phyloP scores from a whole-genome alignment of 2,329 filamentous ascomycete species.

The Cordyceps cateniannulata region DNA sequence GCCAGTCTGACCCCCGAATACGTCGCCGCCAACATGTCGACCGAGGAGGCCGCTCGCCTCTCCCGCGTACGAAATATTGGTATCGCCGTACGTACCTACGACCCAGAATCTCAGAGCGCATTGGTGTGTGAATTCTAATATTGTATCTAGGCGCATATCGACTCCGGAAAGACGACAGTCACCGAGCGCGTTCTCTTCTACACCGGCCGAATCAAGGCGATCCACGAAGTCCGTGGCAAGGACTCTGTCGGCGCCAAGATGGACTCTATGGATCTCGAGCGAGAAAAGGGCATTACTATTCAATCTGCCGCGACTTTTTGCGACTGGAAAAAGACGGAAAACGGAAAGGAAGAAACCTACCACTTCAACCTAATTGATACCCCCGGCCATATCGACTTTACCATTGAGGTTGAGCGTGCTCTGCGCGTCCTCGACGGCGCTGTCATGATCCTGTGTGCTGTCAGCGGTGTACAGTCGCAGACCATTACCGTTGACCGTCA shows the following conservation, averaged over 20 bases:
- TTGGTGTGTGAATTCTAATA: slow-evolving; percentile 15
- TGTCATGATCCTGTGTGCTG: slow-evolving; percentile 96
- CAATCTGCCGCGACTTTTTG: slow-evolving; percentile 97
- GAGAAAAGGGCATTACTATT: slow-evolving; percentile 98
- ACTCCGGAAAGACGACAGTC: slow-evolving; percentile 94
- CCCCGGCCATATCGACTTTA: slow-evolving; percentile 97
- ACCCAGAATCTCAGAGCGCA: not conserved
- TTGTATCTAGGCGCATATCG: slow-evolving; percentile 76
- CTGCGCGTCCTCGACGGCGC: slow-evolving; percentile 92
- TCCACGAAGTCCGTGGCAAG: slow-evolving; percentile 93
- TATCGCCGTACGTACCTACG: slow-evolving; percentile 67
- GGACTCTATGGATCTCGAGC: slow-evolving; percentile 98
- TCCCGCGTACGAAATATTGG: slow-evolving; percentile 90
- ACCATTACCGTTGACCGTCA: slow-evolving; percentile 97
- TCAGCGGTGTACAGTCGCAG: slow-evolving; percentile 94
- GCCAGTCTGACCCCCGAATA: slow-evolving; percentile 47
- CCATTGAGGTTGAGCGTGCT: slow-evolving; percentile 95
- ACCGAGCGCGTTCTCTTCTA: slow-evolving; percentile 98
- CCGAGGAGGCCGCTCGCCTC: slow-evolving; percentile 71
- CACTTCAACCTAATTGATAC: slow-evolving; percentile 99
- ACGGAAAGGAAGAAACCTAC: slow-evolving; percentile 82
- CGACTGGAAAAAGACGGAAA: slow-evolving; percentile 85
- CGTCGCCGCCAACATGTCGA: slow-evolving; percentile 72
- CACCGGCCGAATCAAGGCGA: slow-evolving; percentile 91
- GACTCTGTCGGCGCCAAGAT: slow-evolving; percentile 97